Evolutionary conservation across 2,329 filamentous ascomycete genomes (phyloP).

Genomic region (Botryotinia convoluta): DNA sequence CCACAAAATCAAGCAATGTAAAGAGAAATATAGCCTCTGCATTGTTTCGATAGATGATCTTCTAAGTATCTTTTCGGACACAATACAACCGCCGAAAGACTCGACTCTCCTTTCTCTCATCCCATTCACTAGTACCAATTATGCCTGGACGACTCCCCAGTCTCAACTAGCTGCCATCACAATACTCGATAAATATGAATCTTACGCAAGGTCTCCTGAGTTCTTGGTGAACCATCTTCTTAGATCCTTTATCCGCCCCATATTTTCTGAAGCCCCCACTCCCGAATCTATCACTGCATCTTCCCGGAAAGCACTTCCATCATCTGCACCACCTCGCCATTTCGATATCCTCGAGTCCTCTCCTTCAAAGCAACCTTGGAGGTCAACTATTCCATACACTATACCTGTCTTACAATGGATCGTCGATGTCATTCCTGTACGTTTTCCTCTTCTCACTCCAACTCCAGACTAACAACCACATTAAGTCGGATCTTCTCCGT

Average conservation of each 20-base stretch:
- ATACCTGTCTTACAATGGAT: slow-evolving; percentile 62
- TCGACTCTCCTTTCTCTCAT: slow-evolving; percentile 38
- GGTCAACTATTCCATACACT: slow-evolving; percentile 50
- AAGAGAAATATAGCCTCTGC: slow-evolving; percentile 25
- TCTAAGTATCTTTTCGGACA: background rate
- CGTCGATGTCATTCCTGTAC: slow-evolving; percentile 50
- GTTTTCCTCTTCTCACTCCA: slow-evolving; percentile 29
- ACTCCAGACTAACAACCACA: background rate
- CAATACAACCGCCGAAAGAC: background rate
- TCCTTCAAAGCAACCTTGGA: slow-evolving; percentile 57
- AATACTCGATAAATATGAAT: slow-evolving; percentile 37
- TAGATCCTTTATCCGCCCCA: slow-evolving; percentile 60
- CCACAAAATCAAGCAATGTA: slow-evolving; percentile 18
- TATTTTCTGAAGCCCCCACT: slow-evolving; percentile 57
- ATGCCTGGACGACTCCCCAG: slow-evolving; percentile 43
- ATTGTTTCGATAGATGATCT: slow-evolving; percentile 24
- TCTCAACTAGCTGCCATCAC: slow-evolving; percentile 37
- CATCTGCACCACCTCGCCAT: slow-evolving; percentile 41
- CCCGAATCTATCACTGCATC: slow-evolving; percentile 53
- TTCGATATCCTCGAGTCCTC: slow-evolving; percentile 42
- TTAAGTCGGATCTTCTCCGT: slow-evolving; percentile 1
- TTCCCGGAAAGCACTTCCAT: slow-evolving; percentile 53
- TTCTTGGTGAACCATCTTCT: slow-evolving; percentile 59
- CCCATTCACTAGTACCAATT: slow-evolving; percentile 37
- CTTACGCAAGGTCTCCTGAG: slow-evolving; percentile 22